Conservation (phyloP, 208 protist genomes). For the Trypanosoma vivax region DNA sequence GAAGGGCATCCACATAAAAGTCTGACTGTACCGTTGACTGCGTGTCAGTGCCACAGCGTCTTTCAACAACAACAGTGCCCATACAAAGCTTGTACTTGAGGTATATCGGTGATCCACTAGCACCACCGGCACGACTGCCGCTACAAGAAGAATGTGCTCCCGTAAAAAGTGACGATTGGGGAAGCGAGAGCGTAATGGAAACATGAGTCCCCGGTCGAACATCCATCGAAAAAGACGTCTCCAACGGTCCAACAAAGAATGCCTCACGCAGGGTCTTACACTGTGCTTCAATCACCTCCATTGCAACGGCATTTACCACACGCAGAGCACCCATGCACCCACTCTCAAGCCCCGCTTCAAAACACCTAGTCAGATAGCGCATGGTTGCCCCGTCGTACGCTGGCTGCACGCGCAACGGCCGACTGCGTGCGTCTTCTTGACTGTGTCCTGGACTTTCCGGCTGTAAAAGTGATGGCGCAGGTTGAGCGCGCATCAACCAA, state of each 20-base stretch:
- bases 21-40: constrained; percentile 13
- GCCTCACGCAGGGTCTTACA: constrained; percentile 22
- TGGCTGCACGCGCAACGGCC: constrained; percentile 17
- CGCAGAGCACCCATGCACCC: constrained; percentile 54
- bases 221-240: constrained; percentile 28
- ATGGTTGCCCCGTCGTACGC: constrained; percentile 36
- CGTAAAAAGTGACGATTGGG: neutral
- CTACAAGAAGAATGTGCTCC: no score
- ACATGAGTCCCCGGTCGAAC: constrained; percentile 61
- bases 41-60: constrained; percentile 26
- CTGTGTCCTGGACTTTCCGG: neutral
- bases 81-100: constrained; percentile 23
- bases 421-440: neutral
- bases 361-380: constrained; percentile 33
- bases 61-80: constrained; percentile 45
- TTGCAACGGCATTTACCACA: constrained; percentile 42
- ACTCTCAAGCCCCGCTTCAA: constrained; percentile 45
- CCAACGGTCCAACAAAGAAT: constrained; percentile 49
- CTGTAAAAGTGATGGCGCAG: constrained; percentile 15
- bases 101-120: constrained; percentile 9
- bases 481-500: constrained; percentile 30
- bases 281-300: constrained; percentile 58
- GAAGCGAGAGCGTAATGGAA: constrained; percentile 19
- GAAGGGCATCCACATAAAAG: constrained; percentile 5
- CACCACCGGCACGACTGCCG: no score